Base-by-base conservation (phyloP, 148 eudicot genomes). In the Beta vulgaris region DNA sequence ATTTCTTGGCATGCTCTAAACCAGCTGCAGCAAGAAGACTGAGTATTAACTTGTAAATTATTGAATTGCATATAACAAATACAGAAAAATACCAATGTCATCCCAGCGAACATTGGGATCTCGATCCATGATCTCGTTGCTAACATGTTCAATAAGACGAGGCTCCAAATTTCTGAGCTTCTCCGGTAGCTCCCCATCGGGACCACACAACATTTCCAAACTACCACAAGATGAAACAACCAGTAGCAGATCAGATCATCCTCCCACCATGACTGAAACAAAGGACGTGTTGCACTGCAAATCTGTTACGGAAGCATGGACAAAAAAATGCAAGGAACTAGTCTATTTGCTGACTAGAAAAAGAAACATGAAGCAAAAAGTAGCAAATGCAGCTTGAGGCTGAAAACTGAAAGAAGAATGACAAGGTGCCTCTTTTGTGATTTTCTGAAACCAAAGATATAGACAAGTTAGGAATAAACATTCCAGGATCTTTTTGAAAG, bases 21-120 rank as follows among this genome's bases (percentile, higher is more conserved):
- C 99, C 99, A 86, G 99, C 99, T 94, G 77, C 26, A 79, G 71
- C 36, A 71, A 72, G 64, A 34, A 69, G 40, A 84, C 29, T 78
- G 44, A 82, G 58, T 53, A 43, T 13, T 8, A 34, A 42, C 19
- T 44, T 59, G 26, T 54, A 73, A 71, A 26, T 37, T 39, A 31
- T 26, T 40, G 23, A 26, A 10, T 65, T 61, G 29, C 37, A 16
- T 57, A 66, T 40, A 70, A 12, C 16, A 68, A 59, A 10, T 31
- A 28, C n/a, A 31, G 42, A 32, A 72, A 46, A 60, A 40, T 88
- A 95, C 99, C 99, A 77, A 96, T 96, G 81, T 96, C 99, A 77
- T 88, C 88, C 99, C 99, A 96, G 40, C 94, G 97, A 63, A 92
- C 98, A 84, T 92, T 90, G 55, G 99, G 99, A 83, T 95, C 99